Percentiles rank a stretch among this genome's conserved stretches.
phyloP scores from a whole-genome alignment of 768 basidiomycete species.

The Artomyces pyxidatus region DNA sequence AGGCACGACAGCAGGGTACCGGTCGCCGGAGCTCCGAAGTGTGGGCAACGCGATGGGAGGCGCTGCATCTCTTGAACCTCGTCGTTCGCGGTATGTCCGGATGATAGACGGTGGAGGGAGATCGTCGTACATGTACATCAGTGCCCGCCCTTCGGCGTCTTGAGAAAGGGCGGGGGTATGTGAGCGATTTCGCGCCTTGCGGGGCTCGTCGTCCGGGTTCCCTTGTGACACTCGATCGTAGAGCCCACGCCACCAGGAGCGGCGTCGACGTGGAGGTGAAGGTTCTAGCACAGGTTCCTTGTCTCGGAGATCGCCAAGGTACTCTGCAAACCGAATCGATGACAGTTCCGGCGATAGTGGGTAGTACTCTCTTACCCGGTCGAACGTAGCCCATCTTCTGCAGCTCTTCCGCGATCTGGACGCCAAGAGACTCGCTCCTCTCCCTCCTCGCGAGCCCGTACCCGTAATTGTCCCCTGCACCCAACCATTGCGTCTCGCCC shows the following conservation, averaged over 20 bases:
- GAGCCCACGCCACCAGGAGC: constrained; percentile 15
- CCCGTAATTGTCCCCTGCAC: constrained; percentile 35
- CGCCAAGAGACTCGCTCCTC: constrained; percentile 44
- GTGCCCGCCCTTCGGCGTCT: constrained; percentile 13
- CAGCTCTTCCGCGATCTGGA: constrained; percentile 47
- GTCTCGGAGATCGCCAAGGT: too few relatives aligned
- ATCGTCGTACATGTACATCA: constrained; percentile 28
- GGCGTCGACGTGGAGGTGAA: constrained; percentile 2
- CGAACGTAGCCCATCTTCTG: constrained; percentile 24
- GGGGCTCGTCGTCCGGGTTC: constrained; percentile 5
- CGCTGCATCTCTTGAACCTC: not conserved
- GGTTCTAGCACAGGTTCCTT: not conserved
- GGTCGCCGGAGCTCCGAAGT: not conserved
- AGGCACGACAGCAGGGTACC: not conserved
- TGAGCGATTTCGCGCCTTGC: too few relatives aligned
- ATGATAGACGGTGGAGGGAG: constrained; percentile 32
- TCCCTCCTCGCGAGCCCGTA: constrained; percentile 38
- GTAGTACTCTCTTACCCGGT: constrained; percentile 4
- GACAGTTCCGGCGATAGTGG: too few relatives aligned
- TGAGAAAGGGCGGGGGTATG: constrained; percentile 8
- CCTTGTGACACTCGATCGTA: constrained; percentile 15
- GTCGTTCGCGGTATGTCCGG: constrained; percentile 20
- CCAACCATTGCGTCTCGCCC: constrained; percentile 48
- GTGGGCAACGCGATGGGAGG: not conserved
- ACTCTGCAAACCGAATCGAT: too few relatives aligned